A percentile compares a stretch with the other conserved stretches of the same genome.
phyloP scores from a whole-genome alignment of 371 early-diverging fungal genomes.

The Mucor circinelloides region DNA sequence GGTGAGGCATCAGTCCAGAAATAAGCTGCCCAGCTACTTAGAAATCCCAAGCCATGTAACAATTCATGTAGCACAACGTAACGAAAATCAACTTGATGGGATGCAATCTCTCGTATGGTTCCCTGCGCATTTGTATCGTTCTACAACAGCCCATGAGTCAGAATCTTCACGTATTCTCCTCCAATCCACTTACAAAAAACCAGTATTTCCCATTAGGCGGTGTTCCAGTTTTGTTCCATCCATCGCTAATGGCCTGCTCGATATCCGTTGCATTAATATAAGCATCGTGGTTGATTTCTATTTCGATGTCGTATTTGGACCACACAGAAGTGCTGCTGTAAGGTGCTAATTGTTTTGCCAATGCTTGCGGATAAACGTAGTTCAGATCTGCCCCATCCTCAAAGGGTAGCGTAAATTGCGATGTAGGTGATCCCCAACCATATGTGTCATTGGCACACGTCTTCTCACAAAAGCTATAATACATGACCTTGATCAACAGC shows the following conservation, averaged over 20 bases:
- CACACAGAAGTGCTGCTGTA: constrained; percentile 45
- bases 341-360: constrained; percentile 51
- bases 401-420: constrained; percentile 53
- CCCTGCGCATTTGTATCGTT: background rate
- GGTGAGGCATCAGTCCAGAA: constrained; percentile 44
- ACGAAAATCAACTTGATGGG: constrained; percentile 43
- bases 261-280: constrained; percentile 33
- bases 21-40: constrained; percentile 55
- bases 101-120: constrained; percentile 7
- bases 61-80: constrained; percentile 48
- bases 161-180: background rate
- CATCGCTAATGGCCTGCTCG: constrained; percentile 24
- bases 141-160: background rate
- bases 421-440: constrained; percentile 49
- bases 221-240: constrained; percentile 43
- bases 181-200: constrained; percentile 34
- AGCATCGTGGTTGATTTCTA: constrained; percentile 48
- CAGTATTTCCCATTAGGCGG: constrained; percentile 44
- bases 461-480: constrained; percentile 40
- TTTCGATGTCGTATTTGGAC: constrained; percentile 45
- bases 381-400: constrained; percentile 52
- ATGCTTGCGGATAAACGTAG: constrained; percentile 50
- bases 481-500: constrained; percentile 29
- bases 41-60: constrained; percentile 46
- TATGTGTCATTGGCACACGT: constrained; percentile 39